Evolutionary conservation across 108 stramenopile genomes (phyloP).

Genomic region (Aurantiochytrium sp.): DNA sequence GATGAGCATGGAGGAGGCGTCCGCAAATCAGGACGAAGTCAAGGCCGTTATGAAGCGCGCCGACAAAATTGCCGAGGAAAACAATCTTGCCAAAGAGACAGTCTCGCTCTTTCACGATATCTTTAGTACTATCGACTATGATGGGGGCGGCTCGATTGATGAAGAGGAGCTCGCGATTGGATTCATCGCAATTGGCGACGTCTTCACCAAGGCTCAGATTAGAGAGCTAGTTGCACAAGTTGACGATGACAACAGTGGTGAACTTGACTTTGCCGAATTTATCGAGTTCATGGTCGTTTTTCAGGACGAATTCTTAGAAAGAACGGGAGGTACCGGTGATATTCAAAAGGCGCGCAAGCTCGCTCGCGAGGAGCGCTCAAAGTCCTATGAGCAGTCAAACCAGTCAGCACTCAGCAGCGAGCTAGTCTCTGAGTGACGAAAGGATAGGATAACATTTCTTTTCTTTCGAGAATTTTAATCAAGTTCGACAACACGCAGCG

Average conservation of each 20-base stretch:
- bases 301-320: neutral
- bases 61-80: neutral
- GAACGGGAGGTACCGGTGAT: neutral
- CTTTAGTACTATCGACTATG: slow-evolving; percentile 25
- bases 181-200: slow-evolving; percentile 21
- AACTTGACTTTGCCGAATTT: slow-evolving; percentile 33
- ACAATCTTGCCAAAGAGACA: neutral
- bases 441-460: no score
- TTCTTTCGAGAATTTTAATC: no score
- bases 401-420: neutral
- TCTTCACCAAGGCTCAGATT: slow-evolving; percentile 18
- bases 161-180: slow-evolving; percentile 35
- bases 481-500: no score
- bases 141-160: slow-evolving; percentile 27
- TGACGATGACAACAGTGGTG: slow-evolving; percentile 27
- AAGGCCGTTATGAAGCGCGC: neutral
- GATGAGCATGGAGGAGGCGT: slow-evolving; percentile 40
- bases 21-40: slow-evolving; percentile 14
- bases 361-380: neutral
- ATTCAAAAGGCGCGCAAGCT: neutral
- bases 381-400: neutral
- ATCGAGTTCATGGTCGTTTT: slow-evolving; percentile 24
- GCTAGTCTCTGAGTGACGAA: no score
- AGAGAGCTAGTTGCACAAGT: slow-evolving; percentile 23
- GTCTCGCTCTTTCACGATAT: slow-evolving; percentile 16